Evolutionary conservation across 495 filamentous ascomycete genomes (phyloP).

Genomic region (Annulohypoxylon nitens): DNA sequence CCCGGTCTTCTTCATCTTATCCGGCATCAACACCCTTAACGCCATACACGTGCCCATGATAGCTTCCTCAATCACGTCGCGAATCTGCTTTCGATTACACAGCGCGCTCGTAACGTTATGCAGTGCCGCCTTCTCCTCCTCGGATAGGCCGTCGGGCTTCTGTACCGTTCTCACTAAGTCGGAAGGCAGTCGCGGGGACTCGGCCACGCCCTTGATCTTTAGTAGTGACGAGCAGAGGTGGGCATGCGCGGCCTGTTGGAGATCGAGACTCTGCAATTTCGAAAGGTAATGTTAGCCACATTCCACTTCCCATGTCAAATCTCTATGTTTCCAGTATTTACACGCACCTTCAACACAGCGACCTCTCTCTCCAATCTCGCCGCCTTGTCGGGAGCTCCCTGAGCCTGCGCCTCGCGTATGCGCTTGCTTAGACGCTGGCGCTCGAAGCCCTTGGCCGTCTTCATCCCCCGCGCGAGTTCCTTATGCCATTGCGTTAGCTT

Average conservation of each 20-base stretch:
- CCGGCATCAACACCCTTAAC: conserved; percentile 69
- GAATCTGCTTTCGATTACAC: conserved; percentile 80
- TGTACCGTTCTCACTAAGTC: conserved; percentile 64
- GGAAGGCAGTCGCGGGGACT: conserved; percentile 59
- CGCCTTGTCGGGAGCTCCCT: conserved; percentile 59
- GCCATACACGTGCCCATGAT: conserved; percentile 72
- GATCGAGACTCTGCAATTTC: conserved; percentile 69
- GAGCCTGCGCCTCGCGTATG: conserved; percentile 75
- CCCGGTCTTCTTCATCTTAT: conserved; percentile 54
- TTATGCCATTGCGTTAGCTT: conserved; percentile 71
- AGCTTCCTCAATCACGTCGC: conserved; percentile 72
- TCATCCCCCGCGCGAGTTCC: conserved; percentile 75
- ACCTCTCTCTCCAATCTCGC: conserved; percentile 78
- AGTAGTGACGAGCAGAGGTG: conserved; percentile 82
- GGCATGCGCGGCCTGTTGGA: conserved; percentile 71
- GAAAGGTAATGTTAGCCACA: neutral
- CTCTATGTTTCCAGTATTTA: neutral
- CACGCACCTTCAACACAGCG: conserved; percentile 76
- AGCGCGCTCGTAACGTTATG: conserved; percentile 85
- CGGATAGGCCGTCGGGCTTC: conserved; percentile 60
- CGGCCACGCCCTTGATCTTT: conserved; percentile 77
- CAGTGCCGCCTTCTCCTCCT: conserved; percentile 61
- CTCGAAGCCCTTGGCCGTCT: conserved; percentile 87
- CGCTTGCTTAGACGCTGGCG: conserved; percentile 86
- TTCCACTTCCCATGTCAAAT: neutral